Base-by-base conservation (phyloP, 2,329 filamentous ascomycete genomes). In the Exophiala alcalophila region DNA sequence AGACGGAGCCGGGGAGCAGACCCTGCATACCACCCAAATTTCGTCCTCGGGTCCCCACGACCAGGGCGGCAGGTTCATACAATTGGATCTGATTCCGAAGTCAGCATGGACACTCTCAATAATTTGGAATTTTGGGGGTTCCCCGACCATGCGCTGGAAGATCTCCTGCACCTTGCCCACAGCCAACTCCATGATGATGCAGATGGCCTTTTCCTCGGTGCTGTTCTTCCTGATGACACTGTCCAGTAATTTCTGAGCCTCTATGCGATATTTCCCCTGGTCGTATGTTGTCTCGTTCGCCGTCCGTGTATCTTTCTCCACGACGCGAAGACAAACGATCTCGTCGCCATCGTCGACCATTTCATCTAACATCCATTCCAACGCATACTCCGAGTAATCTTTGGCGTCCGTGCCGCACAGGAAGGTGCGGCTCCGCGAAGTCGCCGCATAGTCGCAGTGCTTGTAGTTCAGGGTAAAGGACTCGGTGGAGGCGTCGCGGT, bases 261-360 rank as follows among this genome's bases (percentile, higher is more conserved):
- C 85, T 14, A 81, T 75, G 27, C 83, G 80, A 64, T 95, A 94
- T 37, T 77, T 74, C 37, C 79, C 82, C 42, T 81, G 77, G 52
- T 84, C 78, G 10, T 80, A 72, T 24, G 74, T 72, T 8, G 68
- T 65, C 47, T 82, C 79, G 43, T 71, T 77, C 26, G 78, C 77
- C 50, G 84, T 77, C 38, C 83, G 84, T 37, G 81, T 77, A 52
- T 91, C 86, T 60, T 86, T 90, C 60, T 95, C 89, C 29, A 94
- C 78, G 2, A 94, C 90, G 38, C 87, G 78, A 34, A 96, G 77
- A 65, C 90, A 96, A 6, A 96, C 85, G 44, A 96, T 83, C 65
- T 95, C 88, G 61, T 96, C 90, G 12, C 90, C 89, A 59, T 95
- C 90, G 57, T 95, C 89, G 27, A 95, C 87, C 42, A 95, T 74